phyloP scores from a whole-genome alignment of 805 yeast species.

The Metschnikowia amazonensis region DNA sequence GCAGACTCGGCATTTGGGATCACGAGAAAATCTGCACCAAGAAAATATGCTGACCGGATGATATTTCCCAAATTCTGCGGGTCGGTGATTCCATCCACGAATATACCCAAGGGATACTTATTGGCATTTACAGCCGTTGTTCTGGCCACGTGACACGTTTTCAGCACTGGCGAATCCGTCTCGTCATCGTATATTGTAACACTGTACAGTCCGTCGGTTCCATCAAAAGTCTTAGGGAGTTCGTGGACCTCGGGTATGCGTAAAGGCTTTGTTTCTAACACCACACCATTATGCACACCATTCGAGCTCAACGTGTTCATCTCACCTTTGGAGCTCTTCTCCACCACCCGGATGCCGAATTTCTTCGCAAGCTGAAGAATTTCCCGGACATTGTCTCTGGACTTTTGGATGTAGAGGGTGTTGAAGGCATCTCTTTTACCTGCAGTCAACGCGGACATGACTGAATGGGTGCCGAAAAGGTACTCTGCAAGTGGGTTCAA shows the following conservation, averaged over 20 bases:
- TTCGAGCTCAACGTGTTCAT: constrained; percentile 58
- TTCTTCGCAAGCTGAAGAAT: constrained; percentile 47
- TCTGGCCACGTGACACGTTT: constrained; percentile 18
- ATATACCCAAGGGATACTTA: constrained; percentile 62
- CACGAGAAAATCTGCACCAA: constrained; percentile 79
- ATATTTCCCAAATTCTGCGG: constrained; percentile 88
- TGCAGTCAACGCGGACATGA: constrained; percentile 62
- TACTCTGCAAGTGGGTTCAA: constrained; percentile 57
- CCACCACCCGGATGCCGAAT: constrained; percentile 35
- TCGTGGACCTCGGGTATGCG: constrained; percentile 25
- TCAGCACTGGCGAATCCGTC: not conserved
- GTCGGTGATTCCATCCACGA: constrained; percentile 75
- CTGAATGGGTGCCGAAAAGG: constrained; percentile 73
- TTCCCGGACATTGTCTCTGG: constrained; percentile 32
- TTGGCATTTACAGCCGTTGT: constrained; percentile 14
- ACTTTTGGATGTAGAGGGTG: constrained; percentile 47
- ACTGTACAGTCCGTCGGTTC: constrained; percentile 17
- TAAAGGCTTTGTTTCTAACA: constrained; percentile 61
- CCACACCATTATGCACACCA: constrained; percentile 80
- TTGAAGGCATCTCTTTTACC: constrained; percentile 51
- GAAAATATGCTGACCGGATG: constrained; percentile 69
- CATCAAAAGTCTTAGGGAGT: constrained; percentile 25
- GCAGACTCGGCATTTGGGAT: constrained; percentile 70
- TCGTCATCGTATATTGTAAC: constrained; percentile 16
- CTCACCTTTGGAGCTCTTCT: constrained; percentile 43